Evolutionary conservation across 805 yeast species (phyloP).

Genomic region (Wickerhamomyces xylosicus): DNA sequence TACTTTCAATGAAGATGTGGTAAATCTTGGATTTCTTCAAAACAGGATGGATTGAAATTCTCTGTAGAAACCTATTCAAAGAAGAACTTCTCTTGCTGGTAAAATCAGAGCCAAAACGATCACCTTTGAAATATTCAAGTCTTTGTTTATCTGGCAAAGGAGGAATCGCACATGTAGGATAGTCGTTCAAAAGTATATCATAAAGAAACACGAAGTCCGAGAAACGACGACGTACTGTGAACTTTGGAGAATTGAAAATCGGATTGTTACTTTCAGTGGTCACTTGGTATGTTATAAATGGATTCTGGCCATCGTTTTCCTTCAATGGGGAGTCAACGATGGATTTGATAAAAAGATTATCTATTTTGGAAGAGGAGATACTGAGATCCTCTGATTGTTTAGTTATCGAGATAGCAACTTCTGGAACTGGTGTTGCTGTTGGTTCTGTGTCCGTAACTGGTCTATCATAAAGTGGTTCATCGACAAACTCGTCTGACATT

Average conservation of each 20-base stretch:
- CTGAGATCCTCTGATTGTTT: neutral
- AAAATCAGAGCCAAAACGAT: constrained; percentile 77
- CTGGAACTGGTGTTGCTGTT: neutral
- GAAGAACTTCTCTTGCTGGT: constrained; percentile 77
- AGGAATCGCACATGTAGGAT: constrained; percentile 80
- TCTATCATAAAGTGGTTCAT: neutral
- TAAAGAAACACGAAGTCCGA: constrained; percentile 78
- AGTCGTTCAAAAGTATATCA: constrained; percentile 65
- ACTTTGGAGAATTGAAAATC: constrained; percentile 32
- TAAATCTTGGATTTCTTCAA: constrained; percentile 62
- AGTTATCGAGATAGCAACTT: neutral
- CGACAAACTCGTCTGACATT: neutral
- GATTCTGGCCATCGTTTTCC: constrained; percentile 66
- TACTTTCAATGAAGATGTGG: constrained; percentile 61
- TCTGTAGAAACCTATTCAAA: constrained; percentile 60
- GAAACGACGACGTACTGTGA: constrained; percentile 65
- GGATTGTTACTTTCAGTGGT: constrained; percentile 58
- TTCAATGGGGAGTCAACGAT: constrained; percentile 51
- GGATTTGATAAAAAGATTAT: constrained; percentile 22
- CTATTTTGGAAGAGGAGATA: neutral
- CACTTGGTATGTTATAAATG: constrained; percentile 65
- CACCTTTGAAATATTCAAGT: constrained; percentile 88
- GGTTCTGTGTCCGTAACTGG: neutral
- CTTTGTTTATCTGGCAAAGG: constrained; percentile 92
- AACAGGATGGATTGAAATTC: constrained; percentile 66